Base-by-base conservation (phyloP, 768 basidiomycete species). In the Tephrocybe rancida region DNA sequence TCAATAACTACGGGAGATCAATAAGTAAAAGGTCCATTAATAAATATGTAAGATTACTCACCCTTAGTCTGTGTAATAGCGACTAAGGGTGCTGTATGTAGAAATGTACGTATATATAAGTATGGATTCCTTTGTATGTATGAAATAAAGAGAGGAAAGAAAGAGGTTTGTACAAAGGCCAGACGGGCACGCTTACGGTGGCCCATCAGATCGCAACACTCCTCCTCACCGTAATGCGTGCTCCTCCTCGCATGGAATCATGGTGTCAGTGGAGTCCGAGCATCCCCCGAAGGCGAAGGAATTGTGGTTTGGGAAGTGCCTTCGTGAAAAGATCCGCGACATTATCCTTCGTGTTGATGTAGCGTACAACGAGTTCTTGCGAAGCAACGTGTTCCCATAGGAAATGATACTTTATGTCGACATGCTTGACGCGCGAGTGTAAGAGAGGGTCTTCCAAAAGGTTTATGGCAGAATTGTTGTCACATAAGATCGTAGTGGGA, bases 261-360 rank as follows among this genome's bases (percentile, higher is more conserved):
- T 11, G 25, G 44, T 45, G 26, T 6, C 27, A 45, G 22, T 4
- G 3, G 14, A 45, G 44, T 3, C 47, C 47, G 10, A 48, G 29
- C 34, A 26, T 24, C 13, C 3, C 2, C 8, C 26, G 30, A 26
- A 48, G 37, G 9, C 30, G 30, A 5, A 22, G 9, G 47, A 48
- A 48, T 3, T 3, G 19, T 22, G 32, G 21, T 62, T 57, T 1
- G 18, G 58, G 35, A 1, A 59, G 50, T 1, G 58, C 41, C 21
- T 59, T 59, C 27, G 54, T 59, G 26, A 59, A 56, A 4, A 56
- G 48, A 25, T 59, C 44, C 35, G 57, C 57, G n/a, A 52, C 18
- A 24, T 50, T 59, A 14, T 48, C 47, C 5, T 52, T 49, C 21
- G 58, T 59, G 26, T 43, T 25, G 30, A 55, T 44, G 26, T 52